Percentiles rank a stretch among this genome's conserved stretches.
Evolutionary conservation across 2,329 filamentous ascomycete genomes (phyloP).

Genomic region (Dichotomopilus funicola): DNA sequence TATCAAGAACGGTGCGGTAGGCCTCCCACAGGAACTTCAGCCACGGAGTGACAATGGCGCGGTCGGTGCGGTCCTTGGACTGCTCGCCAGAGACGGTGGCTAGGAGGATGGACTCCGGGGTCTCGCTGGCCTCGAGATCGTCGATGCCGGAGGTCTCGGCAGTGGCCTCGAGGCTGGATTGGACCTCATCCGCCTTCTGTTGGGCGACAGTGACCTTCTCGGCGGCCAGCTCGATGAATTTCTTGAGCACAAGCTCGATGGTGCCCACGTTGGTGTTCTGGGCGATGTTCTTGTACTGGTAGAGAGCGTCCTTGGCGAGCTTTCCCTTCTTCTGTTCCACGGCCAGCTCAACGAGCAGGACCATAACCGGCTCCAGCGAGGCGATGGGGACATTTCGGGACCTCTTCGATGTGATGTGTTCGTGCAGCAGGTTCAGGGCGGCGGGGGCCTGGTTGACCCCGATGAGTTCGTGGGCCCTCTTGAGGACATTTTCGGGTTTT

Average conservation of each 20-base stretch:
- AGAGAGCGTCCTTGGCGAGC: constrained; percentile 94
- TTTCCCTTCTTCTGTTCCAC: constrained; percentile 98
- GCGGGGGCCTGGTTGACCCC: constrained; percentile 90
- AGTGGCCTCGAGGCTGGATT: constrained; percentile 75
- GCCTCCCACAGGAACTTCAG: constrained; percentile 99
- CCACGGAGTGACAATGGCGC: constrained; percentile 97
- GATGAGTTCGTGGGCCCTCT: constrained; percentile 97
- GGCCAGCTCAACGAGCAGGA: constrained; percentile 92
- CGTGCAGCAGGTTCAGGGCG: constrained; percentile 89
- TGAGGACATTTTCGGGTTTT: constrained; percentile 98
- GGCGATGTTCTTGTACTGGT: constrained; percentile 99
- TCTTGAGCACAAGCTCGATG: constrained; percentile 95
- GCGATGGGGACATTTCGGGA: constrained; percentile 96
- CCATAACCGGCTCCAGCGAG: constrained; percentile 95
- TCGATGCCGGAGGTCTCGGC: constrained; percentile 71
- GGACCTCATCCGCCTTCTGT: constrained; percentile 90
- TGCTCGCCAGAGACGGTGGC: constrained; percentile 98
- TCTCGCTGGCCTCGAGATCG: constrained; percentile 94
- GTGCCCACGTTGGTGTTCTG: constrained; percentile 98
- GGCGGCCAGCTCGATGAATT: constrained; percentile 95
- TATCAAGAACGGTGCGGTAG: constrained; percentile 95
- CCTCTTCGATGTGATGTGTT: constrained; percentile 98
- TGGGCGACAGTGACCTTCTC: constrained; percentile 94
- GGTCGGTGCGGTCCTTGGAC: constrained; percentile 92
- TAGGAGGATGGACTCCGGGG: constrained; percentile 93